A percentile compares a stretch with the other conserved stretches of the same genome.
Evolutionary conservation across 108 stramenopile genomes (phyloP).

Genomic region (Nitzschia sp.): DNA sequence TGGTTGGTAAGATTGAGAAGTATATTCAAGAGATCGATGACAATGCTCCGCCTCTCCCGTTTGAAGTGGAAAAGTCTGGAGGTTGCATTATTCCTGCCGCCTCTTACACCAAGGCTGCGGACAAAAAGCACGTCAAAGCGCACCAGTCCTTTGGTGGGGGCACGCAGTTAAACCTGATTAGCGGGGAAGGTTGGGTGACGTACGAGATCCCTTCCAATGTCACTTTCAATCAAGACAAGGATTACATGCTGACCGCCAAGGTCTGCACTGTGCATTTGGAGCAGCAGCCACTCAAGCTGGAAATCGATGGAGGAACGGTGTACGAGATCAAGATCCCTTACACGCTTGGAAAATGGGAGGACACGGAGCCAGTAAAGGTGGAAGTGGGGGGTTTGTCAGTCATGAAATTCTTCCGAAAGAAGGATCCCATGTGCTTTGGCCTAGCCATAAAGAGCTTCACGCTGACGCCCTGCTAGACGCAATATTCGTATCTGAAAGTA

Average conservation of each 20-base stretch:
- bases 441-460: conserved; percentile 46
- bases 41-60: conserved; percentile 23
- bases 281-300: conserved; percentile 37
- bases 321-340: conserved; percentile 46
- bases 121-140: conserved; percentile 28
- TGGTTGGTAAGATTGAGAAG: conserved; percentile 43
- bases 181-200: conserved; percentile 35
- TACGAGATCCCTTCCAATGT: conserved; percentile 38
- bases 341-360: conserved; percentile 55
- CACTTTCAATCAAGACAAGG: conserved; percentile 20
- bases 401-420: conserved; percentile 41
- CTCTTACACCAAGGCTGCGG: conserved; percentile 20
- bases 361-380: conserved; percentile 43
- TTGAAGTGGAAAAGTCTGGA: conserved; percentile 33
- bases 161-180: conserved; percentile 37
- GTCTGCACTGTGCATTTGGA: conserved; percentile 49
- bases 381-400: conserved; percentile 18
- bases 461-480: conserved; percentile 29
- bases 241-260: conserved; percentile 33
- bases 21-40: conserved; percentile 36
- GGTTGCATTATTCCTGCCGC: conserved; percentile 33
- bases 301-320: conserved; percentile 15
- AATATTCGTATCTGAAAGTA: no score
- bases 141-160: conserved; percentile 42
- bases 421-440: conserved; percentile 40